Evolutionary conservation across 805 yeast species (phyloP), one percentile per base, ranked within the genome.

Genomic region (Zygoascus ofunaensis): DNA sequence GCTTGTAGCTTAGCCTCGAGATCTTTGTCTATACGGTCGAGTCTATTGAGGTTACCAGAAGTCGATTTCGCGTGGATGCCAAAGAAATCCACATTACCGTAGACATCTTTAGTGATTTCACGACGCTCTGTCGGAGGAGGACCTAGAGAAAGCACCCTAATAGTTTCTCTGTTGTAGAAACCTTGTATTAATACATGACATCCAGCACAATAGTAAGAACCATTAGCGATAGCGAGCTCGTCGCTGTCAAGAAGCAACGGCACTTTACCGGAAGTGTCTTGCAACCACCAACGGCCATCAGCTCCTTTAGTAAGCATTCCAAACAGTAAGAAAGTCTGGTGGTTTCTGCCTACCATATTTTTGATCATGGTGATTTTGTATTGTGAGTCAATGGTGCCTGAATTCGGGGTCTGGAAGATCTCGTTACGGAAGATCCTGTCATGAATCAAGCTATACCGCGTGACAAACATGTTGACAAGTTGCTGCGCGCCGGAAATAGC

Each of bases 121-220:
- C 97, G 70, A 50, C 74, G 69, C 59, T 92, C 99, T 2, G 87
- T 81, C 0, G 92, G 87, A 2, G 98, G 97, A 48, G 87, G 95
- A 2, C 83, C 82, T 41, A 92, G 71, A 3, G 82, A 73, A 23
- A 82, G 72, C 1, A 82, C 94, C 51, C 81, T 78, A 57, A 92
- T 87, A 39, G 73, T 78, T 22, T 70, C 70, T 35, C 55, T 56
- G 10, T 59, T 59, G 58, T 87, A 86, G 15, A 85, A 77, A 15
- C 99, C 99, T 56, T 87, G 94, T 42, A 83, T 81, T 2, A 90
- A 63, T 0, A 86, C 76, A 53, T 82, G 78, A 68, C 82, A 79
- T 1, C 98, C 97, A 0, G 76, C 70, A 2, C 80, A 76, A 20
- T 70, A 72, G 55, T 76, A 89, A 5, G 81, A 71, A 0, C 80